Evolutionary conservation across 2,329 filamentous ascomycete species (phyloP).

Genomic region (Xylariomycetidae sp.): DNA sequence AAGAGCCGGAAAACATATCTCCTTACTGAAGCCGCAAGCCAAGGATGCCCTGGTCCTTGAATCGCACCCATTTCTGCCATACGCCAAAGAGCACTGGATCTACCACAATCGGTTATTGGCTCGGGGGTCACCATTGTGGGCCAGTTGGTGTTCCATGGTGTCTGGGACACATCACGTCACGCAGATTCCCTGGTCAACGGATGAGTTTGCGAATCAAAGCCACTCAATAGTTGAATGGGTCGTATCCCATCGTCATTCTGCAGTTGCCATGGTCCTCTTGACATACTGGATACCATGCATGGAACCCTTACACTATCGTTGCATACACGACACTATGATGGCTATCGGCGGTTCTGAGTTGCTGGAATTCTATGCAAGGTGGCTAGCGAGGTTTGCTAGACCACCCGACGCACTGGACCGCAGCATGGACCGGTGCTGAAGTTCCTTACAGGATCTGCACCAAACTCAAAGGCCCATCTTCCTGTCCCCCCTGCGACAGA

Average conservation of each 20-base stretch:
- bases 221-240: background rate
- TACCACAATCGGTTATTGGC: slow-evolving; percentile 2
- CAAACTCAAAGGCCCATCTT: no score
- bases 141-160: background rate
- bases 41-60: background rate
- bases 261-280: background rate
- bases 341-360: no score
- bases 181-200: slow-evolving; percentile 1
- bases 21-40: background rate
- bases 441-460: no score
- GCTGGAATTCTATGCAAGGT: no score
- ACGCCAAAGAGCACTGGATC: slow-evolving; percentile 10
- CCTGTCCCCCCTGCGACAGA: no score
- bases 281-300: no score
- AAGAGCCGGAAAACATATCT: background rate
- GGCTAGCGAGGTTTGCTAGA: no score
- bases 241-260: background rate
- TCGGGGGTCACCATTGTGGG: background rate
- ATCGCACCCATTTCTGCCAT: slow-evolving; percentile 6
- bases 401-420: no score
- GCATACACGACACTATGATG: no score
- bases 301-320: no score
- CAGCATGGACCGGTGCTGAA: no score
- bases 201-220: no score
- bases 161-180: background rate